These are phyloP conservation scores for Acmispon strigosus DNA, from an alignment of 306 rosid species.

Conservation along the genomic window DNA sequence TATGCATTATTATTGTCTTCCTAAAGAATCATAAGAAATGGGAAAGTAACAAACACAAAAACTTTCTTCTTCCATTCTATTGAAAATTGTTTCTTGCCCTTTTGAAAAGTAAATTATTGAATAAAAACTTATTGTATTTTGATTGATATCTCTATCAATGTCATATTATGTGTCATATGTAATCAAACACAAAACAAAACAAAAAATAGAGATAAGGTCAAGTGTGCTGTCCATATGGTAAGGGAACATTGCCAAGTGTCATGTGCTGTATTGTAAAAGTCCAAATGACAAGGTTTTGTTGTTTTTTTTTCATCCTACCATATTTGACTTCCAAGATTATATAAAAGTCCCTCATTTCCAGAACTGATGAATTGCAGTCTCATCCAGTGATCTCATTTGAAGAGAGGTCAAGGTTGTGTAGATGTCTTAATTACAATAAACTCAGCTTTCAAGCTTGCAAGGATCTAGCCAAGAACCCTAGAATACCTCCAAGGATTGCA, in stretches of 20 bases:
- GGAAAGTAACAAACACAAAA: background rate
- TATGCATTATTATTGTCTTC: background rate
- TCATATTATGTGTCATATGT: background rate
- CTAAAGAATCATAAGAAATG: background rate
- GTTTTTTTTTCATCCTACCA: background rate
- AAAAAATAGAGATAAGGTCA: background rate
- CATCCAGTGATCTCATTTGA: slow-evolving; percentile 48
- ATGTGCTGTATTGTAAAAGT: background rate
- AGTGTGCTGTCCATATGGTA: background rate
- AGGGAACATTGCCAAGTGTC: background rate
- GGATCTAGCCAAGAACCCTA: slow-evolving; percentile 69
- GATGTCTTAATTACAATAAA: slow-evolving; percentile 62
- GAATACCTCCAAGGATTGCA: slow-evolving; percentile 66
- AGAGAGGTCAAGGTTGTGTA: slow-evolving; percentile 60
- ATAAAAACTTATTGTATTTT: too few species aligned
- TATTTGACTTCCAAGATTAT: background rate
- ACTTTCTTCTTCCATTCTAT: background rate
- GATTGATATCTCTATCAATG: background rate
- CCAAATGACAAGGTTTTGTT: background rate
- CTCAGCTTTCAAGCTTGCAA: slow-evolving; percentile 58
- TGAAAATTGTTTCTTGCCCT: background rate
- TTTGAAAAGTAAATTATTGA: background rate
- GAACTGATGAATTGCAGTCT: slow-evolving; percentile 40
- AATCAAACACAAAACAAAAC: background rate
- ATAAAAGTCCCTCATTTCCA: background rate